phyloP scores from a whole-genome alignment of 2,329 filamentous ascomycete genomes.

The Penicillium sp. region DNA sequence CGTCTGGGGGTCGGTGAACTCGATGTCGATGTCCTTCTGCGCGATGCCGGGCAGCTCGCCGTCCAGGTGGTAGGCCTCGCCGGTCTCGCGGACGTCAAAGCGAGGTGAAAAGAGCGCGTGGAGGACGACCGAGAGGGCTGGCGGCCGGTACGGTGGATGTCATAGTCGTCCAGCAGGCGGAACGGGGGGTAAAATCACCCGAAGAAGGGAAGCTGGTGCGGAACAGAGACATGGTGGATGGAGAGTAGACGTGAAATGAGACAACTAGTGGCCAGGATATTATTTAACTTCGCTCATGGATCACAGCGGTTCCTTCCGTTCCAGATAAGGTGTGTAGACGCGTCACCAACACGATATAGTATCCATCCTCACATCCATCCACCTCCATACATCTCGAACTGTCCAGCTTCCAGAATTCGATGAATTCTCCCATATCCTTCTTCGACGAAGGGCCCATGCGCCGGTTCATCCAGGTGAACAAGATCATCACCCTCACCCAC shows the following conservation, averaged over 20 bases:
- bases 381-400: too few relatives aligned
- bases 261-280: neutral
- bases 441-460: too few relatives aligned
- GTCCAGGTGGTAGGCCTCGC: conserved; percentile 47
- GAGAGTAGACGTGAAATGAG: conserved; percentile 1
- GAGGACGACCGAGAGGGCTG: conserved; percentile 2
- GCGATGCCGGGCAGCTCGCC: conserved; percentile 50
- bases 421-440: too few relatives aligned
- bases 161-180: conserved; percentile 48
- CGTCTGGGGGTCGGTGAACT: conserved; percentile 49
- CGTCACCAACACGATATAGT: too few relatives aligned
- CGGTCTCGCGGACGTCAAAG: conserved; percentile 49
- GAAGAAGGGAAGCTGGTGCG: conserved; percentile 23
- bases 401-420: too few relatives aligned
- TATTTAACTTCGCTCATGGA: too few relatives aligned
- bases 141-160: conserved; percentile 33
- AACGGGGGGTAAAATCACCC: conserved; percentile 46
- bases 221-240: conserved; percentile 37
- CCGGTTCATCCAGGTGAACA: too few relatives aligned
- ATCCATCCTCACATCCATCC: too few relatives aligned
- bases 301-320: too few relatives aligned
- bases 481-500: too few relatives aligned
- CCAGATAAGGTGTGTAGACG: too few relatives aligned
- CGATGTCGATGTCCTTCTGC: conserved; percentile 48
- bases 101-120: conserved; percentile 38